Evolutionary conservation across 2,329 filamentous ascomycete species (phyloP).

Genomic region (Aspergillus persii): DNA sequence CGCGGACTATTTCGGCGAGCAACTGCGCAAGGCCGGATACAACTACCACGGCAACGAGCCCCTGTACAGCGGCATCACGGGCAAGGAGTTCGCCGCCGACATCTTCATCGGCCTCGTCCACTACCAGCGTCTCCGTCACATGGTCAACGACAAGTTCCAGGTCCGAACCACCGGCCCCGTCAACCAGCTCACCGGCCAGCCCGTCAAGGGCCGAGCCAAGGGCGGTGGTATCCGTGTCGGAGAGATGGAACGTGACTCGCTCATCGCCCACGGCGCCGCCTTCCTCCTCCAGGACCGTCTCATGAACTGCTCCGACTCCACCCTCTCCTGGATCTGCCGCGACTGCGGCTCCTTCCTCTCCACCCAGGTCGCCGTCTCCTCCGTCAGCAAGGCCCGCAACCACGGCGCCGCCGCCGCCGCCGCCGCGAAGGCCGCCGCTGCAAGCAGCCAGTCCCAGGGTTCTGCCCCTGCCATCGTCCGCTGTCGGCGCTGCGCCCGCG

Average conservation of each 20-base stretch:
- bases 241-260: conserved; percentile 96
- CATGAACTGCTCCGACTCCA: conserved; percentile 95
- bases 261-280: conserved; percentile 91
- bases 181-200: conserved; percentile 86
- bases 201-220: conserved; percentile 93
- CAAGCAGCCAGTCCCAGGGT: conserved; percentile 33
- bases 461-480: conserved; percentile 60
- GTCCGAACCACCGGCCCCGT: conserved; percentile 94
- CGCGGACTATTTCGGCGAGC: conserved; percentile 91
- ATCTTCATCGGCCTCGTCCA: conserved; percentile 97
- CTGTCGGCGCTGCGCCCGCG: conserved; percentile 74
- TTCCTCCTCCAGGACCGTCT: conserved; percentile 93
- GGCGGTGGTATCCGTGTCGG: conserved; percentile 98
- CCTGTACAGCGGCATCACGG: conserved; percentile 97
- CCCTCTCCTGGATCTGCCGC: conserved; percentile 84
- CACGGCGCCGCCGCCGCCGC: conserved; percentile 30
- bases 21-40: conserved; percentile 91
- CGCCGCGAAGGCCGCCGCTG: conserved; percentile 26
- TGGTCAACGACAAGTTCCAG: conserved; percentile 99
- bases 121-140: conserved; percentile 96
- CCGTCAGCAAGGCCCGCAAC: conserved; percentile 27
- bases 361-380: conserved; percentile 58
- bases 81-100: conserved; percentile 87
- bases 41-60: conserved; percentile 99
- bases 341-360: conserved; percentile 87